These are phyloP conservation scores for Cupressus sempervirens DNA, from an alignment of 75 land plant species.

Conservation along the genomic window DNA sequence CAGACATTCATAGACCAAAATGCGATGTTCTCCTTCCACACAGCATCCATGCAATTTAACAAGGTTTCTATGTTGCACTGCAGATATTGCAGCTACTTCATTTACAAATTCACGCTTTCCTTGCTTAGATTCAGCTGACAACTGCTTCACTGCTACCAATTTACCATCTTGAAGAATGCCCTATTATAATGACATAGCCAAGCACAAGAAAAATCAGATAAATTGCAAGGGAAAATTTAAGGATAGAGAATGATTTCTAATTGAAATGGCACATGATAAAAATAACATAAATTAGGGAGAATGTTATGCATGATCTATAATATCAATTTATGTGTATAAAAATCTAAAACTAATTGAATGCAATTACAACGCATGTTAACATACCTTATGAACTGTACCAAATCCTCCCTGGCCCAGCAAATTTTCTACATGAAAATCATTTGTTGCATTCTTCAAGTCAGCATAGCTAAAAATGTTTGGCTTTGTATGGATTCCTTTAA, in stretches of 20 bases:
- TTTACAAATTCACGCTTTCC: slow-evolving; percentile 22
- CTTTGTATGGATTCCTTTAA: slow-evolving; percentile 21
- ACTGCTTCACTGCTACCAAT: slow-evolving; percentile 23
- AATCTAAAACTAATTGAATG: not conserved
- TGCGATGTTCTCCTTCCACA: slow-evolving; percentile 18
- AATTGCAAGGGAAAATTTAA: not conserved
- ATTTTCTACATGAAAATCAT: slow-evolving; percentile 21
- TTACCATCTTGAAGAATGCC: slow-evolving; percentile 15
- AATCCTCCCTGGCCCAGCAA: slow-evolving; percentile 25
- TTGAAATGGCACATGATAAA: not conserved
- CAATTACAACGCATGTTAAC: not conserved
- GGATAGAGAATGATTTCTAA: not conserved
- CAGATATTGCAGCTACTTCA: slow-evolving; percentile 26
- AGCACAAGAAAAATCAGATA: not conserved
- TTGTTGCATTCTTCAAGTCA: slow-evolving; percentile 23
- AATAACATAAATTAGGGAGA: not conserved
- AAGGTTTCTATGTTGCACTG: slow-evolving; percentile 25
- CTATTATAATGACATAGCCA: not conserved
- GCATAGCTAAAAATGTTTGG: slow-evolving; percentile 38
- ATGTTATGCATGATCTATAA: not conserved
- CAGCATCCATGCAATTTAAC: slow-evolving; percentile 24
- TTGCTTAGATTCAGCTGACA: slow-evolving; percentile 17
- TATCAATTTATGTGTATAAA: not conserved
- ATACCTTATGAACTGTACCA: slow-evolving; percentile 33
- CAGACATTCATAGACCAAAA: slow-evolving; percentile 26